Conservation (phyloP, 345 rosid genomes). For the Theobroma cacao region DNA sequence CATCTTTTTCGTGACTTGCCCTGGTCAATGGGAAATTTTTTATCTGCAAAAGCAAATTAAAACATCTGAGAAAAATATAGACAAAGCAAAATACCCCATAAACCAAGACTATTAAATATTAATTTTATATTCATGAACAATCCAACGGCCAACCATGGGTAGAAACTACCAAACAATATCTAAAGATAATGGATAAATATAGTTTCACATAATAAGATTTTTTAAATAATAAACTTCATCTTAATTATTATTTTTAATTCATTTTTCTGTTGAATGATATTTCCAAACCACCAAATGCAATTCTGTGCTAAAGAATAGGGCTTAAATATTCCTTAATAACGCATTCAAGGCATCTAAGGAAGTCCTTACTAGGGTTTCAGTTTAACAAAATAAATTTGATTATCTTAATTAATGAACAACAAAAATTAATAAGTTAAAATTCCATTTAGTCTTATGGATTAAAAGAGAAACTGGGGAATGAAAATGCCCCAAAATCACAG, state of each 20-base stretch:
- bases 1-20: slow-evolving; percentile 66
- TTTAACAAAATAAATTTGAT: background rate
- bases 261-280: background rate
- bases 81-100: background rate
- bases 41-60: slow-evolving; percentile 35
- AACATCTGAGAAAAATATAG: background rate
- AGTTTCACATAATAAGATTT: background rate
- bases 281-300: background rate
- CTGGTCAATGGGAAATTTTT: slow-evolving; percentile 61
- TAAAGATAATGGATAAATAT: background rate
- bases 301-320: background rate
- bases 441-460: background rate
- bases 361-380: background rate
- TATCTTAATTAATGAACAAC: background rate
- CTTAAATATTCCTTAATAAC: background rate
- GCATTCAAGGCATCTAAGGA: background rate
- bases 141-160: background rate
- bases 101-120: background rate
- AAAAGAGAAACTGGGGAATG: background rate
- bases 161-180: background rate
- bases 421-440: background rate
- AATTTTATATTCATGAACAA: background rate
- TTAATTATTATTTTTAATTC: background rate
- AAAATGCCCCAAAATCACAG: background rate
- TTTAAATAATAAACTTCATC: background rate